Evolutionary conservation across 2,329 filamentous ascomycete genomes (phyloP), one percentile per base, ranked within the genome.

Genomic region (Cryphonectria japonica): DNA sequence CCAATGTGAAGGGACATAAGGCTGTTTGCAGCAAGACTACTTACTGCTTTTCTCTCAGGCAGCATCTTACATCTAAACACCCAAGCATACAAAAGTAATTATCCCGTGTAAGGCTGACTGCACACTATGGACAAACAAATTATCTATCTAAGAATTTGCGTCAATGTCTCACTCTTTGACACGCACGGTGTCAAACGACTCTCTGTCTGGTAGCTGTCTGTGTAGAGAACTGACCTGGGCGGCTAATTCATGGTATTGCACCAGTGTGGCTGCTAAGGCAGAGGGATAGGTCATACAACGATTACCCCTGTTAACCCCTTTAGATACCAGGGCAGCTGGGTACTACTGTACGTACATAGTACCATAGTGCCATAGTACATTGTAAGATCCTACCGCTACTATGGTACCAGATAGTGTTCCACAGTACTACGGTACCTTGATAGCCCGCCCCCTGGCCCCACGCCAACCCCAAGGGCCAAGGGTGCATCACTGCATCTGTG

Each of bases 281-380:
- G 43, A 46, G 34, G 16, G 61, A 26, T 26, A 41, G 22, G n/a
- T 2, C 16, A 63, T 11, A 11, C 61, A 46, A 19, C 39, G 61
- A 29, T 64, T 29, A 64, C n/a, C 61, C n/a, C 61, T 64, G 61
- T 64, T 29, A 32, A 39, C 61, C 37, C n/a, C 61, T 64, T 43
- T 63, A 63, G 61, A 22, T n/a, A n/a, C 19, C 19, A 9, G 37
- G 16, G 16, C 19, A 37, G 37, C 8, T 39, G 37, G 37, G 37
- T 13, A 39, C 37, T 39, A 39, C 37, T 39, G 37, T 13, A 37
- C 37, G 37, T 13, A 34, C 34, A 34, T 34, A 34, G 34, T 34
- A 34, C 34, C 3, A 4, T 34, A 6, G 34, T 26, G 26, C 26
- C 26, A 26, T 26, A 26, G 37, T 9, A 37, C 37, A 39, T 39